These are phyloP conservation scores for Byssothecium circinans DNA, from an alignment of 2,329 filamentous ascomycete genomes.

Conservation along the genomic window DNA sequence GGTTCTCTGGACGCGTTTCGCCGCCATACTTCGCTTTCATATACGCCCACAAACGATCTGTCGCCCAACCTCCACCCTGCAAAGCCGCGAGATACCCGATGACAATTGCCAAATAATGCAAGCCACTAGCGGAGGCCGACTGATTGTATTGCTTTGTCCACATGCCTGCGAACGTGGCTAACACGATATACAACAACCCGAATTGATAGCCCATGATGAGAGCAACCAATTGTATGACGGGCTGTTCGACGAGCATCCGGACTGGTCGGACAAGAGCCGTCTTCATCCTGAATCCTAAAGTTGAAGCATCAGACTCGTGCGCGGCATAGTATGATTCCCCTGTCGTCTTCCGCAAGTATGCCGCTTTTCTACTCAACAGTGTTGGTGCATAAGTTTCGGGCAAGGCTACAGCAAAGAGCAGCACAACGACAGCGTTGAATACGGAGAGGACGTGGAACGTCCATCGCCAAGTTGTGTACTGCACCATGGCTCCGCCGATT, in stretches of 20 bases:
- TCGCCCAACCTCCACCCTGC: constrained; percentile 45
- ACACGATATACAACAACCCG: constrained; percentile 34
- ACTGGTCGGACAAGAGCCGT: constrained; percentile 52
- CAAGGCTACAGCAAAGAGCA: constrained; percentile 39
- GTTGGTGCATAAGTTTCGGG: constrained; percentile 50
- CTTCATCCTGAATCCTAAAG: constrained; percentile 8
- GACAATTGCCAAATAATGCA: constrained; percentile 53
- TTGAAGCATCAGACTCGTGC: constrained; percentile 5
- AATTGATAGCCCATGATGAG: constrained; percentile 47
- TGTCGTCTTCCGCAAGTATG: constrained; percentile 46
- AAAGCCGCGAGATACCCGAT: constrained; percentile 56
- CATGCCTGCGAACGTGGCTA: constrained; percentile 22
- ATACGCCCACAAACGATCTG: constrained; percentile 48
- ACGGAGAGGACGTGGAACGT: constrained; percentile 22
- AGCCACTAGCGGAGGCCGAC: constrained; percentile 12
- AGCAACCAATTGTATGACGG: constrained; percentile 48
- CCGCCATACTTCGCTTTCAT: constrained; percentile 15
- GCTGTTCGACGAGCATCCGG: constrained; percentile 56
- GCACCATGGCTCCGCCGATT: constrained; percentile 22
- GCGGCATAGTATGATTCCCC: constrained; percentile 32
- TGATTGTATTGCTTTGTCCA: constrained; percentile 22
- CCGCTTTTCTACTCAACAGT: constrained; percentile 48
- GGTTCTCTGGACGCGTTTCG: constrained; percentile 18
- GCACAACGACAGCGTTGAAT: constrained; percentile 15
- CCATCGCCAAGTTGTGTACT: constrained; percentile 23